Percentiles rank a stretch among this genome's conserved stretches.
Conservation (phyloP, 306 rosid species). For the Corylus heterophylla region DNA sequence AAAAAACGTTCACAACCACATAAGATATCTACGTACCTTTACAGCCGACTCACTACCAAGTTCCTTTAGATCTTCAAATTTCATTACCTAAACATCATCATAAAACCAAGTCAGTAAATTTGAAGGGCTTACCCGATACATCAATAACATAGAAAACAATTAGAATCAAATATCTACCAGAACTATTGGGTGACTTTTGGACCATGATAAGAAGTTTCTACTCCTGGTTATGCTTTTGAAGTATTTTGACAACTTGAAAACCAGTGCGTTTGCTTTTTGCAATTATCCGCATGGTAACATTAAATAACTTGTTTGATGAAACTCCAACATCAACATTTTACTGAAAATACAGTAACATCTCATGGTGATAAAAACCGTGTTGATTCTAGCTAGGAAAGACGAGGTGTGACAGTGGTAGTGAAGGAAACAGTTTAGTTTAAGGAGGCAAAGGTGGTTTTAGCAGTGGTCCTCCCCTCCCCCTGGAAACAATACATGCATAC, state of each 20-base stretch:
- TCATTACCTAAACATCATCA: slow-evolving; percentile 72
- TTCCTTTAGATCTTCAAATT: slow-evolving; percentile 95
- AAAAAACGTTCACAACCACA: not conserved
- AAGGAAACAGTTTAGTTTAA: not conserved
- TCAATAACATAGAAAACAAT: slow-evolving; percentile 9
- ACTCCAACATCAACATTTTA: not conserved
- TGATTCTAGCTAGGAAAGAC: not conserved
- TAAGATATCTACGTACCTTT: slow-evolving; percentile 51
- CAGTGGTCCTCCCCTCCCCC: not conserved
- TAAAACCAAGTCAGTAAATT: slow-evolving; percentile 15
- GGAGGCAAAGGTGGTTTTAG: slow-evolving; percentile 1
- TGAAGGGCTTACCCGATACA: slow-evolving; percentile 18
- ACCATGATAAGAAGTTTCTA: not conserved
- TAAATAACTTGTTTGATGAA: not conserved
- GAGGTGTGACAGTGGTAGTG: not conserved
- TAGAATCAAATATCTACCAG: not conserved
- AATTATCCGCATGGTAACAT: not conserved
- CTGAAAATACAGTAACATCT: not conserved
- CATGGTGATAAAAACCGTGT: not conserved
- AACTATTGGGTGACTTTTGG: not conserved
- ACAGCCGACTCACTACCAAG: slow-evolving; percentile 86
- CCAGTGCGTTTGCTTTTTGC: not conserved
- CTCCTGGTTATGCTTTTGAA: not conserved
- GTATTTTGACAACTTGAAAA: not conserved
- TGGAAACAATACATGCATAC: not conserved